Percentiles rank a stretch among this genome's conserved stretches.
Conservation (phyloP, 2,329 filamentous ascomycete species). For the Didymella glomerata region DNA sequence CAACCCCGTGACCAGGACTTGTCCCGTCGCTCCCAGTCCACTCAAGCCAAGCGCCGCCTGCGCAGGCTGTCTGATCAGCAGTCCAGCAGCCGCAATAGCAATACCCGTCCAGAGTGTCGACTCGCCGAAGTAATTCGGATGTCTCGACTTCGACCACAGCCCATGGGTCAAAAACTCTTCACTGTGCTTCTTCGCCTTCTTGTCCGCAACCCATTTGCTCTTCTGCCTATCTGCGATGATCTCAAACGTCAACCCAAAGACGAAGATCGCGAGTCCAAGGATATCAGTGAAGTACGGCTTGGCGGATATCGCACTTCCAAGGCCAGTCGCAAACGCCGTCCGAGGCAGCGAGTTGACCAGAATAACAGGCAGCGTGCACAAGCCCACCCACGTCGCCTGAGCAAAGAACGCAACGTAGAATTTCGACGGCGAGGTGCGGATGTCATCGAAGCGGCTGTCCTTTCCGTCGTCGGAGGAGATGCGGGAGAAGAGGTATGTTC, state of each 20-base stretch:
- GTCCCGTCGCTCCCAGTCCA: conserved; percentile 51
- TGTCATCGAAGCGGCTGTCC: conserved; percentile 67
- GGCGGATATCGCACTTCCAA: conserved; percentile 56
- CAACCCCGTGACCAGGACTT: conserved; percentile 58
- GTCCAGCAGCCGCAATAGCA: conserved; percentile 65
- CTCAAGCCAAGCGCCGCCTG: conserved; percentile 66
- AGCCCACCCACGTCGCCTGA: conserved; percentile 73
- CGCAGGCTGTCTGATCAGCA: conserved; percentile 63
- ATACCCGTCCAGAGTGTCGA: conserved; percentile 74
- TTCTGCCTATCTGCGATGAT: conserved; percentile 71
- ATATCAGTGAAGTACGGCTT: conserved; percentile 60
- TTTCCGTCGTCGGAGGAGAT: conserved; percentile 64
- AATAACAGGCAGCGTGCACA: conserved; percentile 72
- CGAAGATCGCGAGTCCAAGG: conserved; percentile 66
- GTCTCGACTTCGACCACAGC: conserved; percentile 67
- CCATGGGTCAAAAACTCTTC: conserved; percentile 72
- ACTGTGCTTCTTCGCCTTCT: conserved; percentile 70
- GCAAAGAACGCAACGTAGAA: conserved; percentile 65
- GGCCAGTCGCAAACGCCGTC: conserved; percentile 55
- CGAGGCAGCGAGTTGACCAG: conserved; percentile 69
- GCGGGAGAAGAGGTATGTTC: conserved; percentile 69
- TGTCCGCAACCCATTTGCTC: conserved; percentile 66
- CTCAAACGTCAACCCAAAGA: conserved; percentile 68
- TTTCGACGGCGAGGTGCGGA: conserved; percentile 61
- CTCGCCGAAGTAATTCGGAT: conserved; percentile 79